Evolutionary conservation across 2,329 filamentous ascomycete species (phyloP).

Genomic region (Aureobasidium mangrovei): DNA sequence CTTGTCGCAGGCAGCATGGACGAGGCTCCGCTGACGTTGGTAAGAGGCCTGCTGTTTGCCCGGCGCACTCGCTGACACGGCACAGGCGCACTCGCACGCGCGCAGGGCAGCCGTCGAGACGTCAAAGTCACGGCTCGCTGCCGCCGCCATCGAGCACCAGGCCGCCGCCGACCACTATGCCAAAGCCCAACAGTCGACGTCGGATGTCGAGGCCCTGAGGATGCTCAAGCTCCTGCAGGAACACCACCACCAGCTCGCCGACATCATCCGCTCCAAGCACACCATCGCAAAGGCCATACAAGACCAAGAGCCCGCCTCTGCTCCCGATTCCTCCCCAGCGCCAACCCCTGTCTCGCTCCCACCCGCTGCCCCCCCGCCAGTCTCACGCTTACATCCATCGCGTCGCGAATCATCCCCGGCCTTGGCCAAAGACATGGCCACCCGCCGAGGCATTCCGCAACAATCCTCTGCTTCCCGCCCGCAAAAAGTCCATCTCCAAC

Average conservation of each 20-base stretch:
- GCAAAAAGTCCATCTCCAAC: not conserved
- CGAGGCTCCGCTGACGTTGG: conserved; percentile 57
- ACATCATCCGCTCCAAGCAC: conserved; percentile 63
- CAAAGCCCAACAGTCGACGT: conserved; percentile 64
- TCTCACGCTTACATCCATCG: conserved; percentile 8
- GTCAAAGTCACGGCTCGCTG: conserved; percentile 59
- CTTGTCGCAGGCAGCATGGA: conserved; percentile 47
- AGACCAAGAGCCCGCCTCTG: conserved; percentile 20
- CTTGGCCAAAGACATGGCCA: conserved; percentile 31
- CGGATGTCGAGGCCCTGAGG: conserved; percentile 61
- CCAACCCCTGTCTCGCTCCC: not conserved
- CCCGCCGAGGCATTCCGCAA: conserved; percentile 28
- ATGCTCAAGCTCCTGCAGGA: conserved; percentile 78
- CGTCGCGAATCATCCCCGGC: conserved; percentile 28
- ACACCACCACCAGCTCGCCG: conserved; percentile 76
- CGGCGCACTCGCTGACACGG: not conserved
- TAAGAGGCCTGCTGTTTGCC: conserved; percentile 26
- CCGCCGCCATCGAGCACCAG: conserved; percentile 81
- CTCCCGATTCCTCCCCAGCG: not conserved
- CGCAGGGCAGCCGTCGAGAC: conserved; percentile 70
- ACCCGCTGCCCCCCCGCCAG: not conserved
- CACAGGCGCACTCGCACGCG: conserved; percentile 78
- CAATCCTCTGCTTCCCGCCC: conserved; percentile 17
- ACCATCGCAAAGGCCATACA: conserved; percentile 34
- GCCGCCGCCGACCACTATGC: conserved; percentile 83